Percentiles rank a stretch among this genome's conserved stretches.
These are phyloP conservation scores for Cystobasidium onofrii DNA, from an alignment of 768 basidiomycete species.

Conservation along the genomic window DNA sequence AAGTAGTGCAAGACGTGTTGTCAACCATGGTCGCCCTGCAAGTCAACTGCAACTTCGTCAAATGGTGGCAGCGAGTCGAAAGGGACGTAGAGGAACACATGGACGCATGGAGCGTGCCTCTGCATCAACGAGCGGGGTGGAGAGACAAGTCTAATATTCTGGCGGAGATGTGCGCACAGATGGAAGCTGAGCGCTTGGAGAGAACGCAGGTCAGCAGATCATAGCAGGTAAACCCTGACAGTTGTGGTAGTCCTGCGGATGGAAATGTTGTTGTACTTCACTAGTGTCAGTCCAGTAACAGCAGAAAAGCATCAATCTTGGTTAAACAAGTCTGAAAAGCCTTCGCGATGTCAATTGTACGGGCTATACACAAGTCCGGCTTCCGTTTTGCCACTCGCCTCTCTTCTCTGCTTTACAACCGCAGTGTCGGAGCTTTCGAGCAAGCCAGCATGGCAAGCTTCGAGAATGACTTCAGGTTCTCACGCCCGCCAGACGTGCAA, in stretches of 20 bases:
- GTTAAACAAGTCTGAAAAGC: no score
- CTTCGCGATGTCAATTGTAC: no score
- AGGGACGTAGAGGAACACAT: background rate
- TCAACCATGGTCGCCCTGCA: background rate
- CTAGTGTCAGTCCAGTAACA: background rate
- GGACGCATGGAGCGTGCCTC: background rate
- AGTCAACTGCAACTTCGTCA: background rate
- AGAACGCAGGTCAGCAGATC: background rate
- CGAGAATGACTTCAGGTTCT: conserved; percentile 11
- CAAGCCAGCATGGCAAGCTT: conserved; percentile 1
- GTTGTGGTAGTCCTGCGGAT: no score
- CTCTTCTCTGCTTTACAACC: background rate
- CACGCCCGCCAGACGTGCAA: background rate
- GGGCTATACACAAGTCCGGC: background rate
- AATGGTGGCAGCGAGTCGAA: background rate
- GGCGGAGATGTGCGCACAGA: background rate
- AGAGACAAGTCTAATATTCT: background rate
- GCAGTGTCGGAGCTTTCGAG: background rate
- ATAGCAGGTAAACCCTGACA: no score
- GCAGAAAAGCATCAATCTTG: background rate
- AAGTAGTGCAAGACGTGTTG: background rate
- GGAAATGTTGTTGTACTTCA: background rate
- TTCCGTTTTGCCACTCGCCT: background rate
- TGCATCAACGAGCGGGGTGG: background rate
- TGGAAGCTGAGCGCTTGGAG: background rate